Evolutionary conservation across 495 filamentous ascomycete genomes (phyloP), one percentile per base, ranked within the genome.

Genomic region (Tuber aestivum): DNA sequence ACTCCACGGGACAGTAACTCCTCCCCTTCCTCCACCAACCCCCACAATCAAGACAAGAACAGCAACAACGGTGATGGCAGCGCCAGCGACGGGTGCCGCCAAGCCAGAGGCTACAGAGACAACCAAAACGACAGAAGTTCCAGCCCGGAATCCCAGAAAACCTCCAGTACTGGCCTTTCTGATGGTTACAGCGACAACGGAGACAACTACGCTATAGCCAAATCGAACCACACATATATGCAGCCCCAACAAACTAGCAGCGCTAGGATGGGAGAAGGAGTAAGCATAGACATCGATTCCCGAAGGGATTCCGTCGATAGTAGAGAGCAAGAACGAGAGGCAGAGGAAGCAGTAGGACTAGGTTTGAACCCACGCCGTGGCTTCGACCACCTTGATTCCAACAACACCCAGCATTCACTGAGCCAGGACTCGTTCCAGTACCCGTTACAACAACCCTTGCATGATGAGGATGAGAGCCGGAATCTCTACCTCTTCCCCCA

Each of bases 111-210:
- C 38, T 72, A 56, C 21, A 27, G 27, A 61, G 27, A 65, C 27
- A 35, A 18, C 20, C 56, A 7, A 20, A 56, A 78, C 9, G 75
- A 72, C 23, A 48, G 61, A 65, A 79, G 73, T 70, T 56, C 73
- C 41, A 79, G 77, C 27, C 65, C 78, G 16, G 76, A 75, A 35
- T 78, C 77, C 14, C 72, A 72, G 35, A 69, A 69, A 35, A 38
- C 32, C 44, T 74, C 72, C 48, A 65, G 35, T 65, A 27, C 14
- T 65, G 35, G 56, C 56, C n/a, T 65, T 65, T 65, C 56, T 65
- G 56, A 35, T 65, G 56, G 56, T 65, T 27, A 65, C 56, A 65
- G 56, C 56, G 56, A 35, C 56, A 27, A 65, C 27, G 56, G 56
- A 18, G 27, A 27, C 56, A 35, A 35, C 27, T 65, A 35, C 56